phyloP scores from a whole-genome alignment of 2,329 filamentous ascomycete genomes.

The Raffaelea arxii region DNA sequence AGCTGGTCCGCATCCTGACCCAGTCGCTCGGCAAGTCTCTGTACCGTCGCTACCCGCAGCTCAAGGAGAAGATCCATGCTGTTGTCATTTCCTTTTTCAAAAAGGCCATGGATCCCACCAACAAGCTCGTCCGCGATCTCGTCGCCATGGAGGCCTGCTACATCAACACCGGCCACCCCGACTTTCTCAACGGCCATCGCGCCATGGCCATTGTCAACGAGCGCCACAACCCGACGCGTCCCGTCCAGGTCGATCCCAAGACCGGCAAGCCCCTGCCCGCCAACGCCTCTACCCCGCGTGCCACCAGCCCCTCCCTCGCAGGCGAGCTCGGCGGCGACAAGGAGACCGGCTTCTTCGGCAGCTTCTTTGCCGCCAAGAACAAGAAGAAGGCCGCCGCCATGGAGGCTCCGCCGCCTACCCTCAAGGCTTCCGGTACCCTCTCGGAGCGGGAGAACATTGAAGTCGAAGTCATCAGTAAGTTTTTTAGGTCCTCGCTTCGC shows the following conservation, averaged over 20 bases:
- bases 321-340: conserved; percentile 33
- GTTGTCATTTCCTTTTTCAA: conserved; percentile 96
- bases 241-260: conserved; percentile 94
- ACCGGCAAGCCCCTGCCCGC: conserved; percentile 83
- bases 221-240: conserved; percentile 69
- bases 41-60: conserved; percentile 82
- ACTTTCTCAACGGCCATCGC: conserved; percentile 93
- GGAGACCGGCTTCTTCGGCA: conserved; percentile 87
- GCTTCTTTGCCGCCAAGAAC: conserved; percentile 98
- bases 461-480: conserved; percentile 89
- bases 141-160: conserved; percentile 96
- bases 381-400: conserved; percentile 99
- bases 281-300: conserved; percentile 55
- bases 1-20: conserved; percentile 87
- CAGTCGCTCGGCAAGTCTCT: conserved; percentile 82
- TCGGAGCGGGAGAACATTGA: conserved; percentile 92
- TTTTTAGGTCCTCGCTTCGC: no score
- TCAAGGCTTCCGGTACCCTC: conserved; percentile 89
- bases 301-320: conserved; percentile 62
- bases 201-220: conserved; percentile 99
- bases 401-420: conserved; percentile 84
- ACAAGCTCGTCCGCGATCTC: conserved; percentile 89
- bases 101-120: conserved; percentile 95
- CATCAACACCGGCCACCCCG: conserved; percentile 96
- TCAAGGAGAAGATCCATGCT: conserved; percentile 94